A percentile compares a stretch with the other conserved stretches of the same genome.
phyloP scores from a whole-genome alignment of 345 rosid species.

The Linum lewisii region DNA sequence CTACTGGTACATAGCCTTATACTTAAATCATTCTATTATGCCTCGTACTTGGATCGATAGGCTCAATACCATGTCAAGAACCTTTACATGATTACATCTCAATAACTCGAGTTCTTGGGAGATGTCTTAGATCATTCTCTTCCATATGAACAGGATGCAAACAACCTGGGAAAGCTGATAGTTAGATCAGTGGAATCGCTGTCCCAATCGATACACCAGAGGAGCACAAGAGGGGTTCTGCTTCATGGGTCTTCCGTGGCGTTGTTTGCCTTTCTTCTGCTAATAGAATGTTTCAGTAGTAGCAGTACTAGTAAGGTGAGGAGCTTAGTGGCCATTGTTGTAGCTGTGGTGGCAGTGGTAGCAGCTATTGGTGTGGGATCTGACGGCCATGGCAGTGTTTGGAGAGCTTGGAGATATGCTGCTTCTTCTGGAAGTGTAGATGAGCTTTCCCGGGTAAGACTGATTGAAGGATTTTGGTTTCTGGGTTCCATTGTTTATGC shows the following conservation, averaged over 20 bases:
- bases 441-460: background rate
- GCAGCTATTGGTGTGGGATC: too few relatives aligned
- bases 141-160: background rate
- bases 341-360: background rate
- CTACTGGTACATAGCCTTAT: too few relatives aligned
- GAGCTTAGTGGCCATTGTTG: background rate
- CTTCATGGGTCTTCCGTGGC: background rate
- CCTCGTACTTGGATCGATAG: too few relatives aligned
- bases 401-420: background rate
- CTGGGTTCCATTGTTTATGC: background rate
- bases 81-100: too few relatives aligned
- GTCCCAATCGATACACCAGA: background rate
- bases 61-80: too few relatives aligned
- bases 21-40: too few relatives aligned
- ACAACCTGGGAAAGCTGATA: background rate
- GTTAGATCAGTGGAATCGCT: background rate
- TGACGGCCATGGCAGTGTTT: too few relatives aligned
- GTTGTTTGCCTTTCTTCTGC: background rate
- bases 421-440: background rate
- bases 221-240: background rate
- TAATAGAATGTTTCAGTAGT: background rate
- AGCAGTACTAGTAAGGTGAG: too few relatives aligned
- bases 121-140: too few relatives aligned
- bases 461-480: background rate
- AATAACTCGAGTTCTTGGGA: too few relatives aligned